Evolutionary conservation across 768 basidiomycete species (phyloP), one percentile per base, ranked within the genome.

Genomic region (Leucosporidium creatinivorum): DNA sequence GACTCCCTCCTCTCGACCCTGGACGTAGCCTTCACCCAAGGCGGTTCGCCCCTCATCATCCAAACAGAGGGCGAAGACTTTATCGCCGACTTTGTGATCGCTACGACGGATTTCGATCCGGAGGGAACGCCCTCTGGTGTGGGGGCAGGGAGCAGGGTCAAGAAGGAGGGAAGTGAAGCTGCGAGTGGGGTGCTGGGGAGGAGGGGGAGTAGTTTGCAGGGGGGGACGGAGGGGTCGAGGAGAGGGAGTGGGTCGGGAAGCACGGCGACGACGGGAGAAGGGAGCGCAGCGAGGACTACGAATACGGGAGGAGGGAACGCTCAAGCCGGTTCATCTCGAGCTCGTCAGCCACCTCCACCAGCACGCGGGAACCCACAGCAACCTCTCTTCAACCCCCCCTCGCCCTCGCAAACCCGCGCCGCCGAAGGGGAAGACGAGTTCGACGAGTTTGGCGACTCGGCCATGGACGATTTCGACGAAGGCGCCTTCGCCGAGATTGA

Each of bases 61-160:
- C 23, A 54, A 10, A 15, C 58, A 4, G 66, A 58, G 4, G 25
- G 50, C 6, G 63, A 52, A 9, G n/a, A 30, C 47, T 65, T 62
- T 36, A 61, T 66, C 21, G 61, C 62, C 4, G 25, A 54, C 19
- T 72, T 66, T 18, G 70, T 72, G 19, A 23, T 72, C 39, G 70
- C 70, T 0, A 72, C 70, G 36, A 63, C 70, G 8, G 62, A 68
- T 48, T 72, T 62, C 55, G 70, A 72, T 47, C 28, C 50, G 1
- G 67, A 61, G 26, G 50, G 39, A 12, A 50, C 52, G 17, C 23
- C 30, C 17, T 4, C 12, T 28, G 61, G 33, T 7, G 50, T 12
- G 9, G n/a, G n/a, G n/a, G n/a, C n/a, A n/a, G n/a, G n/a, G n/a
- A 47, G 7, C 18, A 28, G 30, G 13, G 66, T 58, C 50, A 70